Evolutionary conservation across 306 rosid genomes (phyloP).

Genomic region (Glycine latifolia): DNA sequence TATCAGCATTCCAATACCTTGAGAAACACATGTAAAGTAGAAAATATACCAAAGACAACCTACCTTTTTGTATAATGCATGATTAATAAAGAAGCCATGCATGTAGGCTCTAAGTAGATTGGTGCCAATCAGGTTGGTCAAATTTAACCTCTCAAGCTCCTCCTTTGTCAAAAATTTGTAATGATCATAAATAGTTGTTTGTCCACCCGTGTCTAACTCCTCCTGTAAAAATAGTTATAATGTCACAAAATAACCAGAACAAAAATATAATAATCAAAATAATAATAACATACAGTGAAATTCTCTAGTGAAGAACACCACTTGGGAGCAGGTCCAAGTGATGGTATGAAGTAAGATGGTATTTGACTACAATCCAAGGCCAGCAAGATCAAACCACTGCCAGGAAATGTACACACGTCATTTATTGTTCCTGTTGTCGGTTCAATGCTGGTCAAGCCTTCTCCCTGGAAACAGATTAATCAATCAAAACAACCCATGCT

Average conservation of each 20-base stretch:
- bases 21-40: background rate
- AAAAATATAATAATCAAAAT: conserved; percentile 37
- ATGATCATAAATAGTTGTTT: conserved; percentile 75
- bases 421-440: conserved; percentile 80
- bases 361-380: conserved; percentile 89
- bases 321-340: conserved; percentile 97
- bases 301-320: conserved; percentile 92
- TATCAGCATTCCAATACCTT: conserved; percentile 15
- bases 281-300: conserved; percentile 69
- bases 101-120: conserved; percentile 79
- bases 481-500: conserved; percentile 16
- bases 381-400: conserved; percentile 88
- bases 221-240: conserved; percentile 65
- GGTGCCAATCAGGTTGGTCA: conserved; percentile 84
- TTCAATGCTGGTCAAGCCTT: conserved; percentile 96
- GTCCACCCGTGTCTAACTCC: conserved; percentile 80
- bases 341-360: conserved; percentile 90
- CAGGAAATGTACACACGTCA: conserved; percentile 81
- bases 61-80: conserved; percentile 82
- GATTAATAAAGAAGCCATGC: conserved; percentile 85
- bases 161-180: conserved; percentile 86
- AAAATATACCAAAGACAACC: conserved; percentile 36
- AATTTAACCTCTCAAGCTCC: conserved; percentile 82
- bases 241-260: conserved; percentile 37
- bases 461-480: conserved; percentile 67